Evolutionary conservation across 805 yeast genomes (phyloP).

Genomic region (Saccharomycopsis sp.): DNA sequence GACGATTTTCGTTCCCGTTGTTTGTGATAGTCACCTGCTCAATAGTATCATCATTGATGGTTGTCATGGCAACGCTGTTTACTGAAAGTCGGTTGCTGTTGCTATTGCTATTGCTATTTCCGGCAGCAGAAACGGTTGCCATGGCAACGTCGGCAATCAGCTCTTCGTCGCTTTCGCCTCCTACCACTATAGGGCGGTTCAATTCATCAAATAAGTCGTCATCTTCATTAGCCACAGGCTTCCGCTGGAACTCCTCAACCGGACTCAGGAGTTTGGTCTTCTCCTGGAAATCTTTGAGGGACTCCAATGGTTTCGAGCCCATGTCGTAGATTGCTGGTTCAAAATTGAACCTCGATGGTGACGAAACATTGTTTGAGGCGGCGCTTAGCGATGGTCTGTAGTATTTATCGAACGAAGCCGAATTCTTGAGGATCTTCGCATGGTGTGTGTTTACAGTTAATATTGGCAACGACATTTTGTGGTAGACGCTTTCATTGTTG

Average conservation of each 20-base stretch:
- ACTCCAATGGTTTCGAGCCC: conserved; percentile 11
- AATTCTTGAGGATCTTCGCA: background rate
- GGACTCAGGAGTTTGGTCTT: background rate
- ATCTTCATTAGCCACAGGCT: background rate
- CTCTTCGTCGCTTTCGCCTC: background rate
- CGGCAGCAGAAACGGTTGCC: background rate
- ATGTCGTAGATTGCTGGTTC: conserved; percentile 20
- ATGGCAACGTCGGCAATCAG: background rate
- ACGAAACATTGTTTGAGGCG: conserved; percentile 7
- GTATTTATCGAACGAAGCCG: background rate
- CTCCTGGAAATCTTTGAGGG: conserved; percentile 10
- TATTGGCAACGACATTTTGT: conserved; percentile 14
- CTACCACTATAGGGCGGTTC: background rate
- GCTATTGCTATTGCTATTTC: background rate
- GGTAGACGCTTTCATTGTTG: conserved; percentile 7
- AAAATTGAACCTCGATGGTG: conserved; percentile 20
- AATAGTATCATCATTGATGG: background rate
- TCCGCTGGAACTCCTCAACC: background rate
- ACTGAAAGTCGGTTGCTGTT: background rate
- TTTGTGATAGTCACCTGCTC: background rate
- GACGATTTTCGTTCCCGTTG: background rate
- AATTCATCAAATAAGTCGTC: background rate
- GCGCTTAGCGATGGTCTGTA: background rate
- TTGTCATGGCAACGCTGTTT: background rate
- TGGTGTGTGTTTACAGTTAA: conserved; percentile 4